Percentiles rank a stretch among this genome's conserved stretches.
Conservation (phyloP, 176 grass and related monocot species). For the Lolium perenne region DNA sequence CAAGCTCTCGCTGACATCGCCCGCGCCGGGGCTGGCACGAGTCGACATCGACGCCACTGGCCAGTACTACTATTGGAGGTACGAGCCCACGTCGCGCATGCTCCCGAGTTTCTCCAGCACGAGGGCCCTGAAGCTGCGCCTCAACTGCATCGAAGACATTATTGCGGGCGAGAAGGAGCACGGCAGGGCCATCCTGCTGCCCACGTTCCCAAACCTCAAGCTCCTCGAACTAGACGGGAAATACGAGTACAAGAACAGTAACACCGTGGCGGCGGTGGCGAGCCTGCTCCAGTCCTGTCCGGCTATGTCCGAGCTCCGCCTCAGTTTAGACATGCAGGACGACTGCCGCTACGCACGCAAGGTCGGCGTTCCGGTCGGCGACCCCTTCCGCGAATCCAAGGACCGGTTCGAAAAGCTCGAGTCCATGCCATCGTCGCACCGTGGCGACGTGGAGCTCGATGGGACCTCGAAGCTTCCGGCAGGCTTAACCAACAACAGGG, state of each 20-base stretch:
- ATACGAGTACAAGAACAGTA: not conserved
- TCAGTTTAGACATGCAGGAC: not conserved
- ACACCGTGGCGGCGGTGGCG: not conserved
- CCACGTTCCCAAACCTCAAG: not conserved
- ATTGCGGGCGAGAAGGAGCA: not conserved
- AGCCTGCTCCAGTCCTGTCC: not conserved
- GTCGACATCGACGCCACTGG: not conserved
- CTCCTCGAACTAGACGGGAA: not conserved
- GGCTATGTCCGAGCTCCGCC: not conserved
- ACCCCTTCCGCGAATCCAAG: not conserved
- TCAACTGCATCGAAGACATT: not conserved
- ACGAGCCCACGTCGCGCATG: not conserved
- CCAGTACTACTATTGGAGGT: not conserved
- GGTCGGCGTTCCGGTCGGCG: not conserved
- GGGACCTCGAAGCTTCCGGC: not conserved
- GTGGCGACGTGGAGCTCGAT: not conserved
- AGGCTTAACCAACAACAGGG: not conserved
- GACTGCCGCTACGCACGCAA: not conserved
- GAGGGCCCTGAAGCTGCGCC: not conserved
- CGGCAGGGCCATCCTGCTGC: too few species aligned
- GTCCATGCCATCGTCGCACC: not conserved
- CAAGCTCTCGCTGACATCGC: not conserved
- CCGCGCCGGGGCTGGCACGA: not conserved
- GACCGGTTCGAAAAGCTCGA: not conserved
- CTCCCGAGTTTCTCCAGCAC: not conserved